Base-by-base conservation (phyloP, 768 basidiomycete genomes). In the Boletus reticuloceps region DNA sequence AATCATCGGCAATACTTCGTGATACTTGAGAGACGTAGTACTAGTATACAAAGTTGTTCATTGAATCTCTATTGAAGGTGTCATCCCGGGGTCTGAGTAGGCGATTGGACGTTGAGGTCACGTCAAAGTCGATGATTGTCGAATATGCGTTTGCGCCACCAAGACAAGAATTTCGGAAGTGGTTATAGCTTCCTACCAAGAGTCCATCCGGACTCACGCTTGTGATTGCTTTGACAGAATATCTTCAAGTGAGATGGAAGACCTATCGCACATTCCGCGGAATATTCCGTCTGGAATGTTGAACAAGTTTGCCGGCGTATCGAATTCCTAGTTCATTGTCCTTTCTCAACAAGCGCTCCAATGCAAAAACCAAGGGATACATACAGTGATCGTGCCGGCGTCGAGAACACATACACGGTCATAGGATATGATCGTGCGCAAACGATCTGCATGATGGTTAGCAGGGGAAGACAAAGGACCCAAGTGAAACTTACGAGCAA, bases 371-470 rank as follows among this genome's bases (percentile, higher is more conserved):
- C 37, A 22, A 27, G 32, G 8, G 22, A 6, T 29, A 79, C 83
- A 61, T 60, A 85, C 85, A 52, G 82, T 85, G 53, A 94, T 88
- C 51, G 75, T 73, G 0, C 94, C 94, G 2, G 85, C 84, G 63
- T 91, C 86, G 68, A 96, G 82, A 17, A 95, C 94, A 62, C 91
- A 86, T 34, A 97, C 90, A 39, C 90, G 80, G 70, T 98, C 92
- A 64, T 94, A 95, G 13, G 83, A 79, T 57, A 94, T 85, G 63
- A 96, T 94, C 2, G 94, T 96, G 43, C 85, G 81, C 49, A 96
- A 72, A 25, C 94, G 88, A 70, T 96, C 91, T 85, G 66, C 44
- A 44, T 40, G 16, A 43, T 17, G 34, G 29, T 51, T 19, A 61
- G 48, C 44, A 43, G 17, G 17, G n/a, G 14, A 36, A 17, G 45